Evolutionary conservation across 352 stramenopile genomes (phyloP).

Genomic region (Pythium angustatum): DNA sequence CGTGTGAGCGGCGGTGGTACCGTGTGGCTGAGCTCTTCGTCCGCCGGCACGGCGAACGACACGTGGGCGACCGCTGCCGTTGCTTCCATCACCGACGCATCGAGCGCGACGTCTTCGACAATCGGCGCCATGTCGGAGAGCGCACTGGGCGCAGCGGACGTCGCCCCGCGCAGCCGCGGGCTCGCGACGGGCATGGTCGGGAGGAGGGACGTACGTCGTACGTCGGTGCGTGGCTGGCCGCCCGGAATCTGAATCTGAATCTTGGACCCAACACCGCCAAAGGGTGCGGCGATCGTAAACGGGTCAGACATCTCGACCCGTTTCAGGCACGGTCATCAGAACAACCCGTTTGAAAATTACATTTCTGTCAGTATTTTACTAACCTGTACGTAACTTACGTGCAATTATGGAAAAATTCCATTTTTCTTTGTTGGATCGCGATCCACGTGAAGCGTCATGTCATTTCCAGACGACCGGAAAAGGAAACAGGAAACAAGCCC

Average conservation of each 20-base stretch:
- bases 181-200: conserved; percentile 9
- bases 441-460: conserved; percentile 19
- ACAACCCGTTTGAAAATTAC: too few relatives aligned
- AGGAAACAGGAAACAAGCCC: neutral
- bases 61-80: conserved; percentile 1
- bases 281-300: neutral
- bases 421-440: conserved; percentile 16
- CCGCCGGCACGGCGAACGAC: conserved; percentile 11
- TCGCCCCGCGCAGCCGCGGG: conserved; percentile 11
- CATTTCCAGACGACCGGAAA: neutral
- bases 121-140: conserved; percentile 26
- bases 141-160: neutral
- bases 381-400: neutral
- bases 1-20: conserved; percentile 37
- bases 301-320: neutral
- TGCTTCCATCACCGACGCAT: too few relatives aligned
- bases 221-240: too few relatives aligned
- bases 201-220: neutral
- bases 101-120: conserved; percentile 11
- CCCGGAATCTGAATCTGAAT: conserved; percentile 29
- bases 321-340: too few relatives aligned
- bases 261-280: neutral
- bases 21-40: conserved; percentile 12
- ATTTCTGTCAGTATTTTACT: neutral
- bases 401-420: conserved; percentile 15